A percentile compares a stretch with the other conserved stretches of the same genome.
Conservation (phyloP, 192 early-diverging fungal species). For the Coemansia sp. region DNA sequence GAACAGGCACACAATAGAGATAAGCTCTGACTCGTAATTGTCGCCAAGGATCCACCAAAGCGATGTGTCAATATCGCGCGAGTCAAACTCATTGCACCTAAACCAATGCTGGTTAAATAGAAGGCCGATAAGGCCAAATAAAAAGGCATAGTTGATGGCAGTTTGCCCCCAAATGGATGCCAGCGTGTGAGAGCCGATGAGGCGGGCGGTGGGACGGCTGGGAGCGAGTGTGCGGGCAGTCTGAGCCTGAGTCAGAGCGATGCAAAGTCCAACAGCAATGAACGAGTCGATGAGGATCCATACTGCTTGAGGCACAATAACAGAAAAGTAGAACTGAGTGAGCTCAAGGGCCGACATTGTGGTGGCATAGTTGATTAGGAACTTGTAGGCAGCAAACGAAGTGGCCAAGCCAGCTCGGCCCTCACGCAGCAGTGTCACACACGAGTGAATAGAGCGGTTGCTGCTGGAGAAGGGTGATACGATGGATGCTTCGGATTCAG, state of each 20-base stretch:
- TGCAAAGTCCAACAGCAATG: slow-evolving; percentile 63
- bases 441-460: slow-evolving; percentile 62
- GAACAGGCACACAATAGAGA: slow-evolving; percentile 64
- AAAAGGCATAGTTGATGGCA: slow-evolving; percentile 70
- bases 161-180: slow-evolving; percentile 69
- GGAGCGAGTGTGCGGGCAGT: slow-evolving; percentile 61
- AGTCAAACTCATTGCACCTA: slow-evolving; percentile 80
- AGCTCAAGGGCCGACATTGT: slow-evolving; percentile 65
- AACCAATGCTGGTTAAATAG: slow-evolving; percentile 76
- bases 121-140: slow-evolving; percentile 51
- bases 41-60: slow-evolving; percentile 85
- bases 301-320: slow-evolving; percentile 66
- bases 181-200: slow-evolving; percentile 72
- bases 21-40: slow-evolving; percentile 72
- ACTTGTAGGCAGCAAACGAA: slow-evolving; percentile 70
- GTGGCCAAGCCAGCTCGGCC: slow-evolving; percentile 71
- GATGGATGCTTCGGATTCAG: slow-evolving; percentile 78
- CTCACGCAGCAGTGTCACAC: slow-evolving; percentile 70
- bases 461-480: slow-evolving; percentile 78
- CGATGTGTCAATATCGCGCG: slow-evolving; percentile 60
- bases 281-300: slow-evolving; percentile 80
- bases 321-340: slow-evolving; percentile 69
- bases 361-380: slow-evolving; percentile 66
- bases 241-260: slow-evolving; percentile 66
- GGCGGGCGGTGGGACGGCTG: slow-evolving; percentile 72